Conservation (phyloP, 176 grass and related monocot species). For the Phragmites australis region DNA sequence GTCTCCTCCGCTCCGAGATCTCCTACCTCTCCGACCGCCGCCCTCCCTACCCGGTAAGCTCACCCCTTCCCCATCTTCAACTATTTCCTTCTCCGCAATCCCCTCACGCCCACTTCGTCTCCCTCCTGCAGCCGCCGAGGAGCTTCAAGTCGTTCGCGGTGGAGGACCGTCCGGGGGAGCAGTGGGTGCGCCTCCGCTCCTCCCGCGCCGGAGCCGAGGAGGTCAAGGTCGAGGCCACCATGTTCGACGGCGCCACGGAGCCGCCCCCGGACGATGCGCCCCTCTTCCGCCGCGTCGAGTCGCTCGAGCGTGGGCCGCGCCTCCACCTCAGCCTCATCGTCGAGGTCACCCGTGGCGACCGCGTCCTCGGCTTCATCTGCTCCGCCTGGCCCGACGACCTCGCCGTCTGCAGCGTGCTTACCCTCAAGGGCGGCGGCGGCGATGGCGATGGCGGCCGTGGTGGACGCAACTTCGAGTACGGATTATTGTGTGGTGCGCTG, state of each 20-base stretch:
- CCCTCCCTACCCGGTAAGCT: slow-evolving; percentile 56
- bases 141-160: slow-evolving; percentile 70
- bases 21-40: slow-evolving; percentile 53
- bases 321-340: slow-evolving; percentile 88
- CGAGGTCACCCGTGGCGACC: slow-evolving; percentile 62
- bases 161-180: slow-evolving; percentile 75
- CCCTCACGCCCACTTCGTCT: background rate
- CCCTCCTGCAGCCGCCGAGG: slow-evolving; percentile 40
- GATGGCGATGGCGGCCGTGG: slow-evolving; percentile 6
- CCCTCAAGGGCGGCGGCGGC: slow-evolving; percentile 34
- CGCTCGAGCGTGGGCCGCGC: slow-evolving; percentile 53
- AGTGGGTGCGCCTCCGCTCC: slow-evolving; percentile 87
- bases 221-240: slow-evolving; percentile 84
- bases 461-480: slow-evolving; percentile 60
- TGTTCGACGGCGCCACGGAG: slow-evolving; percentile 76
- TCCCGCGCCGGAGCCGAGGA: slow-evolving; percentile 31
- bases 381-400: slow-evolving; percentile 83
- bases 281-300: slow-evolving; percentile 61
- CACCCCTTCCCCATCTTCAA: background rate
- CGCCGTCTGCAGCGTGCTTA: slow-evolving; percentile 59
- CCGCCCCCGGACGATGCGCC: slow-evolving; percentile 43
- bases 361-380: slow-evolving; percentile 72
- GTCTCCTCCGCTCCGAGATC: slow-evolving; percentile 78
- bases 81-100: background rate
- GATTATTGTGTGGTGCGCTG: background rate